A percentile compares a stretch with the other conserved stretches of the same genome.
These are phyloP conservation scores for Neofusicoccum sp. DNA, from an alignment of 2,329 filamentous ascomycete genomes.

Conservation along the genomic window DNA sequence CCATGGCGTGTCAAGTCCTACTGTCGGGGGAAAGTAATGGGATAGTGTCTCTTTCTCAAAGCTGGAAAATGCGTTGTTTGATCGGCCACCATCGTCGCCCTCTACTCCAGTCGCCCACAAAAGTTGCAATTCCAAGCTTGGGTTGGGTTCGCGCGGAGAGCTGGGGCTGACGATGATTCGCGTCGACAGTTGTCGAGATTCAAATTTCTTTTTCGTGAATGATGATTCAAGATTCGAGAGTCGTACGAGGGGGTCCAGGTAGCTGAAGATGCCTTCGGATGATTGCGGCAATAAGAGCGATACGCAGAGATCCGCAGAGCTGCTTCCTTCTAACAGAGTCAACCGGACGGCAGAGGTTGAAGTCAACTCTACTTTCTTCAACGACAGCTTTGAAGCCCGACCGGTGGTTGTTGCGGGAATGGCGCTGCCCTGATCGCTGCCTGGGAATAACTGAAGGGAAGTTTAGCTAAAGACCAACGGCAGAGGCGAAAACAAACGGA, in stretches of 20 bases:
- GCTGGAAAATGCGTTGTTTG: not conserved
- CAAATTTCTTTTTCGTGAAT: not conserved
- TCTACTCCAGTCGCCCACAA: conserved; percentile 1
- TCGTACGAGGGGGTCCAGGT: conserved; percentile 1
- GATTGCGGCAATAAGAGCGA: not conserved
- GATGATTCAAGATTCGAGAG: not conserved
- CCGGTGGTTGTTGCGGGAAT: not conserved
- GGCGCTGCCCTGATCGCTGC: not conserved
- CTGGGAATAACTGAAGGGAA: not conserved
- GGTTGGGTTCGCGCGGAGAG: not conserved
- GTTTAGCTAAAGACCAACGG: not conserved
- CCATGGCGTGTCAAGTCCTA: conserved; percentile 40
- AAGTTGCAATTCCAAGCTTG: not conserved
- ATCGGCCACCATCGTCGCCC: not conserved
- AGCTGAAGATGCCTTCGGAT: not conserved
- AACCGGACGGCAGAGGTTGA: not conserved
- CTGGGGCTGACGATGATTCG: not conserved
- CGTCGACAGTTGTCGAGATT: not conserved
- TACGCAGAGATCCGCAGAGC: not conserved
- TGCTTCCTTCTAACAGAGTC: not conserved
- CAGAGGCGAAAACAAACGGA: not conserved
- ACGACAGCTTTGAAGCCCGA: not conserved
- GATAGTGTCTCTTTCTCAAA: conserved; percentile 1
- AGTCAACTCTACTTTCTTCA: not conserved
- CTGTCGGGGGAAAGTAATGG: not conserved